Evolutionary conservation across 2,329 filamentous ascomycete species (phyloP).

Genomic region (Scedosporium boydii): DNA sequence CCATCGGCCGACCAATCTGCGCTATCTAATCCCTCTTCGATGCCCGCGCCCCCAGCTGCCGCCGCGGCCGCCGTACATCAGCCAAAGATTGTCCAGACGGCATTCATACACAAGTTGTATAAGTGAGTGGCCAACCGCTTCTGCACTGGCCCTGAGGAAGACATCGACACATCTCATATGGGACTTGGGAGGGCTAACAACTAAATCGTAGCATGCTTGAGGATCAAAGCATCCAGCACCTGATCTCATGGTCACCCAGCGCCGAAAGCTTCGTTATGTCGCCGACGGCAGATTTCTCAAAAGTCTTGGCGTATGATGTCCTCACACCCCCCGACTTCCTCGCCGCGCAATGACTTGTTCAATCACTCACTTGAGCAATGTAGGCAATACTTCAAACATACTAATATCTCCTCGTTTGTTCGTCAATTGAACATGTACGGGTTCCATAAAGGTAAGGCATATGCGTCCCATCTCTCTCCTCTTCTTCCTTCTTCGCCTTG

Average conservation of each 20-base stretch:
- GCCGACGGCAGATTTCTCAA: conserved; percentile 92
- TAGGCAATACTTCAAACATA: conserved; percentile 98
- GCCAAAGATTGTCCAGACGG: conserved; percentile 95
- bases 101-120: conserved; percentile 98
- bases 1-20: conserved; percentile 9
- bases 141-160: background rate
- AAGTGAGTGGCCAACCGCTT: conserved; percentile 46
- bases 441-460: conserved; percentile 80
- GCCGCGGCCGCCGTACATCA: conserved; percentile 74
- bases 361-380: background rate
- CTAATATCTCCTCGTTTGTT: conserved; percentile 97
- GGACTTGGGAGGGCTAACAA: conserved; percentile 14
- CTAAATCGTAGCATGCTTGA: conserved; percentile 72
- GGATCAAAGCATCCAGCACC: conserved; percentile 81
- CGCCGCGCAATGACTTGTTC: background rate
- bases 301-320: conserved; percentile 79
- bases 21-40: conserved; percentile 24
- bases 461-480: background rate
- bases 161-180: background rate
- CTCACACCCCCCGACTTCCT: conserved; percentile 8
- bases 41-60: conserved; percentile 41
- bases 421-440: conserved; percentile 99
- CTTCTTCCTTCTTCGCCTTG: background rate
- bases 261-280: conserved; percentile 99
- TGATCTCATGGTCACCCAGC: conserved; percentile 91